Conservation (phyloP, 805 yeast species). For the Isabelozyma rhagii region DNA sequence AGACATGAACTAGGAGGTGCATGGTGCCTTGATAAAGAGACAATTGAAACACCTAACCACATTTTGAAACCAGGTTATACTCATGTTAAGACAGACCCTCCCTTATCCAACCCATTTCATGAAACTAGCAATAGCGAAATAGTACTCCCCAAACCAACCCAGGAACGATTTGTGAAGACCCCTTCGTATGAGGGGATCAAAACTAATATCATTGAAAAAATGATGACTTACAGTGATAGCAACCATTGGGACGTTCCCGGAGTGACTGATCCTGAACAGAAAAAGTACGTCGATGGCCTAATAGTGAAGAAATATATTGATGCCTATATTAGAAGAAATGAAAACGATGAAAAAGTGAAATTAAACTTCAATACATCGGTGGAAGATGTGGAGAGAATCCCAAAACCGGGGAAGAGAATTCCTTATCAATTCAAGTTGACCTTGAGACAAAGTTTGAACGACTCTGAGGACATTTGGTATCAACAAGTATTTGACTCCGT, state of each 20-base stretch:
- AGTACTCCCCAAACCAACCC: conserved; percentile 8
- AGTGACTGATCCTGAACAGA: conserved; percentile 13
- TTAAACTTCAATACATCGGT: conserved; percentile 32
- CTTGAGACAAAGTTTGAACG: conserved; percentile 10
- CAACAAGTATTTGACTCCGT: conserved; percentile 38
- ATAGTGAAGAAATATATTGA: conserved; percentile 26
- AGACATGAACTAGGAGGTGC: conserved; percentile 39
- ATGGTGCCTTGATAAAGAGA: conserved; percentile 33
- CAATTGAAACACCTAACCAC: conserved; percentile 14
- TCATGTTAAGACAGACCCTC: conserved; percentile 23
- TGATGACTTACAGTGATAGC: conserved; percentile 45
- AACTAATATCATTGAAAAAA: conserved; percentile 42
- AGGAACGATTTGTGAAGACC: conserved; percentile 28
- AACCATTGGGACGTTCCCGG: conserved; percentile 30
- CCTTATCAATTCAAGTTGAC: conserved; percentile 17
- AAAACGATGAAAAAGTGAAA: conserved; percentile 13
- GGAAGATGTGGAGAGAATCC: conserved; percentile 29
- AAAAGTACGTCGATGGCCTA: conserved; percentile 23
- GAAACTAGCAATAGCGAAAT: conserved; percentile 3
- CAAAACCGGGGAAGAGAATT: background rate
- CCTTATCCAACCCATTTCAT: conserved; percentile 21
- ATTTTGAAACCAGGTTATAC: conserved; percentile 18
- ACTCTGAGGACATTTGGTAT: conserved; percentile 32
- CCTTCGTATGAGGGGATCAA: conserved; percentile 24
- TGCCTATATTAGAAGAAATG: conserved; percentile 20